Base-by-base conservation (phyloP, 1,284 basidiomycete species). In the Porodaedalea pini region DNA sequence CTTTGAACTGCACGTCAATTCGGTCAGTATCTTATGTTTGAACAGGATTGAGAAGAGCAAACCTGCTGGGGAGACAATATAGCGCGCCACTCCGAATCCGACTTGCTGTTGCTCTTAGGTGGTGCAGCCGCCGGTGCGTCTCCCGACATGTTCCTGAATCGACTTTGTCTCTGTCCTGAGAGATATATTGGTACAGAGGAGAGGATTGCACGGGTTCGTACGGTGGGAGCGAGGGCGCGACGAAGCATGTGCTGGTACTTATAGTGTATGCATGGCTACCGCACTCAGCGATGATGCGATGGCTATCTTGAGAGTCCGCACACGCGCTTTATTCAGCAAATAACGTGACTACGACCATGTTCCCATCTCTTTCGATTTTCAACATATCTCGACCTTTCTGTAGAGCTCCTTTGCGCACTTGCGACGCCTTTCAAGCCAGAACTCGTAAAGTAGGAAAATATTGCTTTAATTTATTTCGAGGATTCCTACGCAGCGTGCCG, bases 81-180 rank as follows among this genome's bases (percentile, higher is more conserved):
- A 2, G 92, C 90, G 62, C 82, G 80, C 94, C 94, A 97, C 70
- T 96, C 92, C n/a, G 75, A 69, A 4, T 94, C 90, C 27, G 81
- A 76, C 77, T 92, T 94, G 13, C 27, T 21, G 34, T 48, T 52
- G 32, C 56, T 57, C 7, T 23, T 37, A 4, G 53, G 32, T 8
- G 49, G 17, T 23, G 36, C 41, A 19, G 56, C 50, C 23, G 48
- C 17, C 4, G 49, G 40, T 10, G 56, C 31, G 32, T 57, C 37
- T 4, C 6, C 3, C 5, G 57, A 54, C 57, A 58, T 58, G 4
- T 31, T n/a, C 27, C 27, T 52, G 45, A 25, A 13, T 6, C 23
- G 50, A 10, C 10, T 8, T 23, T 39, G 17, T 13, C 13, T 1
- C 27, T 27, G 32, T 15, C 17, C 40, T 40, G 39, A 27, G 10